A percentile compares a stretch with the other conserved stretches of the same genome.
These are phyloP conservation scores for Elongisporangium senticosum DNA, from an alignment of 352 stramenopile genomes.

Conservation along the genomic window DNA sequence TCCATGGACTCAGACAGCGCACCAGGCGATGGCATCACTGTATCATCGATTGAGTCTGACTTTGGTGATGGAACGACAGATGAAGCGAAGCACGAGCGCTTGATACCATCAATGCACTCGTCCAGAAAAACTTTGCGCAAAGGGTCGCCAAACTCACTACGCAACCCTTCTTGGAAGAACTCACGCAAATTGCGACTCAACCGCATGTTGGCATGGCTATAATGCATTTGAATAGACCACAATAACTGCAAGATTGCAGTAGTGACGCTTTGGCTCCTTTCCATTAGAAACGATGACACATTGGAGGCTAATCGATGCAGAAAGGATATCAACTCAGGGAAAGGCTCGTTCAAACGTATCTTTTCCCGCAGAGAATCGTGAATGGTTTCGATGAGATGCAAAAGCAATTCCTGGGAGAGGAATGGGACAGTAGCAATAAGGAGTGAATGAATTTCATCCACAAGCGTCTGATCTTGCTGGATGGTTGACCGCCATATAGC, in stretches of 20 bases:
- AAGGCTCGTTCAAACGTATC: constrained; percentile 44
- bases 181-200: constrained; percentile 63
- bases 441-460: constrained; percentile 80
- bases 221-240: constrained; percentile 83
- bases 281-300: constrained; percentile 67
- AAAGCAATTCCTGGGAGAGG: constrained; percentile 59
- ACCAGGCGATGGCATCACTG: constrained; percentile 10
- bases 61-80: constrained; percentile 3
- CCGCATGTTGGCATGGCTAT: constrained; percentile 44
- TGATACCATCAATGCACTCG: constrained; percentile 76
- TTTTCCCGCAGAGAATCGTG: constrained; percentile 47
- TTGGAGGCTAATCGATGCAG: constrained; percentile 70
- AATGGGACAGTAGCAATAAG: constrained; percentile 74
- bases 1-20: constrained; percentile 14
- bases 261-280: constrained; percentile 53
- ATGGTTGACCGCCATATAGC: constrained; percentile 79
- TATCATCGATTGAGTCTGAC: constrained; percentile 9
- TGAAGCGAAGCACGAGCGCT: constrained; percentile 52
- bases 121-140: constrained; percentile 64
- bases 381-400: constrained; percentile 70
- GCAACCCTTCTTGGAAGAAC: constrained; percentile 79
- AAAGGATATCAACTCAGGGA: constrained; percentile 70
- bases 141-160: constrained; percentile 61
- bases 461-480: constrained; percentile 79
- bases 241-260: constrained; percentile 65